phyloP scores from a whole-genome alignment of 106 monocot genomes.

The Triglochin maritima region DNA sequence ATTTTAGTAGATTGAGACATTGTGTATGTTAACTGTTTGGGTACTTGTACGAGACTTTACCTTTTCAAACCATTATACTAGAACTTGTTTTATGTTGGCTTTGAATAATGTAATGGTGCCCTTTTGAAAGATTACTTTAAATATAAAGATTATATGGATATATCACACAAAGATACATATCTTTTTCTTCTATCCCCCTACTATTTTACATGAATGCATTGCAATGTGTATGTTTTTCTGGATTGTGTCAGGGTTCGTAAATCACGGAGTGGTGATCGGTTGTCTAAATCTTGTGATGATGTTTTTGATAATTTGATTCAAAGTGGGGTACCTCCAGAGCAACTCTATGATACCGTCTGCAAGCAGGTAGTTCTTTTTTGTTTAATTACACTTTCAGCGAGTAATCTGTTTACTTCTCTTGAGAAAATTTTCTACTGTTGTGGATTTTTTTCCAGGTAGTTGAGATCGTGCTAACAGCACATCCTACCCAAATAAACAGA shows the following conservation, averaged over 20 bases:
- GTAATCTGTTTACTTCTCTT: not conserved
- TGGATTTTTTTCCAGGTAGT: slow-evolving; percentile 38
- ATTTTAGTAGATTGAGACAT: too few relatives aligned
- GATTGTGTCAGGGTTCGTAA: slow-evolving; percentile 46
- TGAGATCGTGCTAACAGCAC: slow-evolving; percentile 92
- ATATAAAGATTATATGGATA: too few relatives aligned
- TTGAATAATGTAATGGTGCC: too few relatives aligned
- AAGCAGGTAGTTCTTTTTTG: slow-evolving; percentile 41
- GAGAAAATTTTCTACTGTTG: not conserved
- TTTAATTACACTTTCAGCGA: not conserved
- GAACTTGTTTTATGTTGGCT: too few relatives aligned
- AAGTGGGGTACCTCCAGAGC: slow-evolving; percentile 56
- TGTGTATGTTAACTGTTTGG: too few relatives aligned
- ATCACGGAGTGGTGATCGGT: slow-evolving; percentile 28
- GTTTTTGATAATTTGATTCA: slow-evolving; percentile 69
- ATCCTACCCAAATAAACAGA: slow-evolving; percentile 97
- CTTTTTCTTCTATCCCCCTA: too few relatives aligned
- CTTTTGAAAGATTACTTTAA: too few relatives aligned
- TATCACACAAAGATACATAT: too few relatives aligned
- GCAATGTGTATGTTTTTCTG: too few relatives aligned
- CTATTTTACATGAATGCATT: too few relatives aligned
- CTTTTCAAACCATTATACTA: too few relatives aligned
- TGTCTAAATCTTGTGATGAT: slow-evolving; percentile 91
- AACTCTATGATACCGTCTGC: slow-evolving; percentile 72
- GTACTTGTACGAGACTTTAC: too few relatives aligned